Base-by-base conservation (phyloP, 257 asterid species). In the Plectranthus barbatus region DNA sequence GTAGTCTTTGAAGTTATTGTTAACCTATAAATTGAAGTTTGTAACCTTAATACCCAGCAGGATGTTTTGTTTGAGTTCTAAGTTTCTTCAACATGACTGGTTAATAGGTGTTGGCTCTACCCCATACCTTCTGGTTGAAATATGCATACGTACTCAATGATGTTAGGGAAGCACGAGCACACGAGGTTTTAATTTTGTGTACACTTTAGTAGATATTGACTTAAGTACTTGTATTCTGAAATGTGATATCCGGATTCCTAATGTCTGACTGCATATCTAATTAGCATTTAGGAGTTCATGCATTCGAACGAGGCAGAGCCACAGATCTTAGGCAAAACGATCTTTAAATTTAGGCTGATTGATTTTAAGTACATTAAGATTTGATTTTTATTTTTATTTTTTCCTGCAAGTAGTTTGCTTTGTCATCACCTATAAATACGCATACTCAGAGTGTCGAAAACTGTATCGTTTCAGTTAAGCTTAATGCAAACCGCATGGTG, bases 401-500 rank as follows among this genome's bases (percentile, higher is more conserved):
- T 14, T 24, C 44, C 41, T 34, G 26, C 41, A 11, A 50, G 29
- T 31, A 11, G n/a, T 42, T 9, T 42, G 12, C 23, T 15, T 20
- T 13, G 1, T 39, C 19, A 1, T 14, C 34, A 18, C 26, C 29
- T 48, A 5, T 46, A 2, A 19, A 37, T 47, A 41, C 50, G 12
- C 9, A 9, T 24, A 8, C 3, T n/a, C n/a, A n/a, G n/a, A n/a
- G n/a, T n/a, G n/a, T n/a, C 15, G 17, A 49, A 29, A n/a, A 2
- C 18, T 2, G 21, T 29, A 23, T 63, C 6, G 54, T 62, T 56
- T 51, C 86, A 83, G 96, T 88, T 62, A 88, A 86, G 82, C 74
- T 90, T 13, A 88, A 88, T 66, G 95, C 96, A 54, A 91, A 91
- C 47, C 92, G 97, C n/a, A 79, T 81, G 82, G 95, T 88, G 50